Evolutionary conservation across 805 yeast genomes (phyloP), one percentile per base, ranked within the genome.

Genomic region (Monosporozyma unispora): DNA sequence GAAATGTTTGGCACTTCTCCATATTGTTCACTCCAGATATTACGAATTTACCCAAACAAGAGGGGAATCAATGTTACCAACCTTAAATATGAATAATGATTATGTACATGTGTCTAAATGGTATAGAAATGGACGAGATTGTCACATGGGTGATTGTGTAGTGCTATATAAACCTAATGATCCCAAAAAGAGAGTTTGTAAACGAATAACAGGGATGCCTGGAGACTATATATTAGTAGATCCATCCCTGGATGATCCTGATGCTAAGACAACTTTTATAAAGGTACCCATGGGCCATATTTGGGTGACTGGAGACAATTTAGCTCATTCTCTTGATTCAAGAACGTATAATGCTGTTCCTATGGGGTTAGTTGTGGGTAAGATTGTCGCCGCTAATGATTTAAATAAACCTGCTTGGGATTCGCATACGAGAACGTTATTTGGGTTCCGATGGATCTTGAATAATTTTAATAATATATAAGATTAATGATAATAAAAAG

Each of bases 21-120:
- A 90, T 65, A 70, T 89, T 10, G 62, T 82, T 8, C 85, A 79
- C 54, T 79, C 79, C 38, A 77, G 81, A 60, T 67, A 83, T 16
- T 83, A 80, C 60, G 95, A 87, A 60, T 79, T 83, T 62, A 77
- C 89, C 7, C 88, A 81, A 58, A 87, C 98, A 0, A 72, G 81
- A 54, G 99, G 99, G 1, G 97, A 89, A 61, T 86, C 96, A 25
- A 93, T 93, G 99, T 74, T 93, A 38, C 97, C 98, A 0, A 89
- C 98, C 0, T 67, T 93, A 21, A 81, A 82, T 47, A 78, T 82
- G 9, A 69, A 76, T 21, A 78, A 83, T 46, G 97, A 91, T 64
- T 87, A 77, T 63, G 95, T 87, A 12, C 85, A 85, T 56, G 85
- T 87, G 1, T 71, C 81, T 55, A 91, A 87, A 57, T 65, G 70